Evolutionary conservation across 1,284 basidiomycete genomes (phyloP).

Genomic region (Sporisorium iseilematis-ciliati): DNA sequence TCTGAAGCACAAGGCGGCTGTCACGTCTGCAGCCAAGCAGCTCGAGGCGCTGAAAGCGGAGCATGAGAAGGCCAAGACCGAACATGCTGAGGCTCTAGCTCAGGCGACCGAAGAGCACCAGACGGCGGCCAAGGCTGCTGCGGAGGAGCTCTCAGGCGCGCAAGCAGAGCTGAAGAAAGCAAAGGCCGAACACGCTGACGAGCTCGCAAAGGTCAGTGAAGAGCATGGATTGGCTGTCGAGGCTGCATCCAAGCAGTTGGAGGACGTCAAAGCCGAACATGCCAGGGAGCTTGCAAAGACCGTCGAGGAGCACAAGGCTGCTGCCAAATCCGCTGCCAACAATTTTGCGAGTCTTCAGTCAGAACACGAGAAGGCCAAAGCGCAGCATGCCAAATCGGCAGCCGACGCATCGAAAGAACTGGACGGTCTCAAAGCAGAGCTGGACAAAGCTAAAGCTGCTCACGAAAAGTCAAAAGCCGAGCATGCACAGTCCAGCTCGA

Average conservation of each 20-base stretch:
- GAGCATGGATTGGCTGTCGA: constrained; percentile 17
- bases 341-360: constrained; percentile 10
- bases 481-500: constrained; percentile 2
- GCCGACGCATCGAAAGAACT: constrained; percentile 12
- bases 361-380: constrained; percentile 28
- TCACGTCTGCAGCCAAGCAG: constrained; percentile 13
- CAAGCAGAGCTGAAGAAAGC: constrained; percentile 24
- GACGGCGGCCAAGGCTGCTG: constrained; percentile 8
- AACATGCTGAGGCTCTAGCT: constrained; percentile 16
- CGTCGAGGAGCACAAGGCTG: constrained; percentile 15
- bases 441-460: constrained; percentile 9
- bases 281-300: constrained; percentile 6
- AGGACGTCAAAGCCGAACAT: constrained; percentile 17
- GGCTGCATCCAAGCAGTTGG: constrained; percentile 5
- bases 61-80: constrained; percentile 20
- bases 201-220: not conserved
- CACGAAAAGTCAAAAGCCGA: constrained; percentile 17
- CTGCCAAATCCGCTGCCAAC: constrained; percentile 7
- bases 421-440: constrained; percentile 5
- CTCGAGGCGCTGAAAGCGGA: constrained; percentile 25
- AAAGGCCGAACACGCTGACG: constrained; percentile 15
- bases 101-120: constrained; percentile 18
- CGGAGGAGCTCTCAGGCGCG: constrained; percentile 9
- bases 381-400: constrained; percentile 18
- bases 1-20: constrained; percentile 36